These are phyloP conservation scores for Millerozyma acaciae DNA, from an alignment of 805 yeast species.

Conservation along the genomic window DNA sequence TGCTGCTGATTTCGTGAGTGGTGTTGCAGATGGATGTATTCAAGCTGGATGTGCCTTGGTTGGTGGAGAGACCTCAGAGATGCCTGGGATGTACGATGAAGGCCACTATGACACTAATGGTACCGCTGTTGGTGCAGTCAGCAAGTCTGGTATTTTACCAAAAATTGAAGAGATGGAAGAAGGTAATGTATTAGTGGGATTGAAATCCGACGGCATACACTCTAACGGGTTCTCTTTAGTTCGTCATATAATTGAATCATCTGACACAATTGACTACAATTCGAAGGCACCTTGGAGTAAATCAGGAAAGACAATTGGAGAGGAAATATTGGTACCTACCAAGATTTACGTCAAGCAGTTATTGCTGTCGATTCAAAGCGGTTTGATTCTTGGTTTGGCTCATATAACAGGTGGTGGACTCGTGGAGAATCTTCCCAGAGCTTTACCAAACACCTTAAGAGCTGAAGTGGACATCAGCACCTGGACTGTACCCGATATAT, in stretches of 20 bases:
- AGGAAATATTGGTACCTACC: slow-evolving; percentile 84
- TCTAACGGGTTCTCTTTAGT: slow-evolving; percentile 96
- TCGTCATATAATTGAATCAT: slow-evolving; percentile 81
- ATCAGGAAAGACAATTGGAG: slow-evolving; percentile 67
- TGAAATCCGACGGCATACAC: slow-evolving; percentile 90
- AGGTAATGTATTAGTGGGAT: slow-evolving; percentile 83
- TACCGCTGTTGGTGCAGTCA: slow-evolving; percentile 96
- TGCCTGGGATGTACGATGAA: slow-evolving; percentile 97
- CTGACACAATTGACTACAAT: slow-evolving; percentile 66
- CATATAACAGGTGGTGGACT: slow-evolving; percentile 99
- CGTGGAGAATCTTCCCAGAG: slow-evolving; percentile 93
- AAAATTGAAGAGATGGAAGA: slow-evolving; percentile 57
- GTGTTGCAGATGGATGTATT: slow-evolving; percentile 96
- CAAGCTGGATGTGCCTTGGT: slow-evolving; percentile 95
- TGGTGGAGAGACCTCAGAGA: slow-evolving; percentile 98
- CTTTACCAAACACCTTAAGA: slow-evolving; percentile 73
- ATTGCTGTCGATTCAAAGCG: slow-evolving; percentile 66
- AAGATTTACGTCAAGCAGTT: slow-evolving; percentile 91
- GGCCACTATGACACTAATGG: slow-evolving; percentile 98
- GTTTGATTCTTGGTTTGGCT: slow-evolving; percentile 79
- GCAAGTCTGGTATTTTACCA: slow-evolving; percentile 72
- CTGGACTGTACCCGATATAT: slow-evolving; percentile 86
- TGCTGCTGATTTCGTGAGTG: slow-evolving; percentile 85
- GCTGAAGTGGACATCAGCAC: slow-evolving; percentile 74
- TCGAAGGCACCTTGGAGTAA: slow-evolving; percentile 83